Percentiles rank a stretch among this genome's conserved stretches.
Evolutionary conservation across 2,329 filamentous ascomycete genomes (phyloP).

Genomic region (Davidsoniella eucalypti): DNA sequence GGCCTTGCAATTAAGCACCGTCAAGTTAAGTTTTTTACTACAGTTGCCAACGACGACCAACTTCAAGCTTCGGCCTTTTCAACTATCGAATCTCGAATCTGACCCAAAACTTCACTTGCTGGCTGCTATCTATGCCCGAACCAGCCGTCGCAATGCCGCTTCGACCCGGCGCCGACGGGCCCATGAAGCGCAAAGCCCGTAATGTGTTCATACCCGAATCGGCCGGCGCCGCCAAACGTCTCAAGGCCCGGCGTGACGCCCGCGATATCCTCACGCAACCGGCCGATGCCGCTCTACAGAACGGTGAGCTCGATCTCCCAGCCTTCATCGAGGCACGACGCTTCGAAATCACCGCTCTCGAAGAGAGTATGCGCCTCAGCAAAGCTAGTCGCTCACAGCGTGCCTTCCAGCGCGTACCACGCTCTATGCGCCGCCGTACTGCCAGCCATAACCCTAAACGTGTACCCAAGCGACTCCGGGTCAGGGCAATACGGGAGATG

Average conservation of each 20-base stretch:
- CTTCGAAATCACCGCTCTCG: slow-evolving; percentile 75
- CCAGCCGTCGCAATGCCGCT: slow-evolving; percentile 7
- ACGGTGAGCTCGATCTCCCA: slow-evolving; percentile 72
- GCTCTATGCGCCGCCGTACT: slow-evolving; percentile 67
- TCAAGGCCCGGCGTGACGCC: slow-evolving; percentile 27
- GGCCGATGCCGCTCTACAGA: slow-evolving; percentile 35
- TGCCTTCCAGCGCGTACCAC: slow-evolving; percentile 82
- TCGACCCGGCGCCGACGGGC: slow-evolving; percentile 6
- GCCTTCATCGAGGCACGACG: slow-evolving; percentile 73
- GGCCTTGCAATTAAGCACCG: neutral
- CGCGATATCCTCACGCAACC: slow-evolving; percentile 34
- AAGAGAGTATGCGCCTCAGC: slow-evolving; percentile 63
- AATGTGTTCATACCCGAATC: slow-evolving; percentile 1
- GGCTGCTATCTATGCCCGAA: too few relatives aligned
- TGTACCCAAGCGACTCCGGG: slow-evolving; percentile 61
- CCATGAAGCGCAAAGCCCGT: slow-evolving; percentile 4
- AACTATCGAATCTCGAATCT: too few relatives aligned
- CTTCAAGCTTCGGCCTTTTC: too few relatives aligned
- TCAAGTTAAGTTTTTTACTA: too few relatives aligned
- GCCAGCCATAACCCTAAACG: slow-evolving; percentile 91
- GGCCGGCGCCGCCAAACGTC: slow-evolving; percentile 23
- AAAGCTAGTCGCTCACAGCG: slow-evolving; percentile 46
- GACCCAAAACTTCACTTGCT: too few relatives aligned
- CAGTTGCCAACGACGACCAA: neutral
- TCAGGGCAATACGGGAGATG: slow-evolving; percentile 58